These are phyloP conservation scores for Tausonia pullulans DNA, from an alignment of 1,284 basidiomycete genomes.

Conservation along the genomic window DNA sequence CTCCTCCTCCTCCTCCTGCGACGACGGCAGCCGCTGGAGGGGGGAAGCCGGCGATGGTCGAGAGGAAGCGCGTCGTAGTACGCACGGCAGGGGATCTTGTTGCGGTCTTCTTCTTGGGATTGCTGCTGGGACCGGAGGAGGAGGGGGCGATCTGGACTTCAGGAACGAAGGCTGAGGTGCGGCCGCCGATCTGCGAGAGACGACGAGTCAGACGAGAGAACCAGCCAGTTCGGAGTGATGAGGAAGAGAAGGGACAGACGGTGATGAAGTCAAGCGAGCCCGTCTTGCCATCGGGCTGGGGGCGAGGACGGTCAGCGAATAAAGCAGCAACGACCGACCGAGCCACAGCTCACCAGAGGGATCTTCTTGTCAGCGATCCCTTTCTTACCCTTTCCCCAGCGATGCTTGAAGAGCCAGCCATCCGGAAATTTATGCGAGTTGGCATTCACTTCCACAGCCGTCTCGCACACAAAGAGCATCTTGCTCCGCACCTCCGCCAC, in stretches of 20 bases:
- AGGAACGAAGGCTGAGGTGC: slow-evolving; percentile 56
- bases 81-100: too few species aligned
- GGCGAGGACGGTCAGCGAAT: background rate
- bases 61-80: too few species aligned
- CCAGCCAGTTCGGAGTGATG: background rate
- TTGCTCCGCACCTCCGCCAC: slow-evolving; percentile 47
- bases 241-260: slow-evolving; percentile 31
- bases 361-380: slow-evolving; percentile 16
- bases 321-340: background rate
- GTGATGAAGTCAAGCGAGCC: slow-evolving; percentile 67
- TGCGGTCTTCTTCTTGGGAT: too few species aligned
- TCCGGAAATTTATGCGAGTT: slow-evolving; percentile 59
- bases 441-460: slow-evolving; percentile 60
- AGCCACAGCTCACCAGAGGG: slow-evolving; percentile 9
- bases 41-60: too few species aligned
- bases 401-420: slow-evolving; percentile 34
- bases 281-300: slow-evolving; percentile 53
- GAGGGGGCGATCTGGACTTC: background rate
- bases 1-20: background rate
- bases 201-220: background rate
- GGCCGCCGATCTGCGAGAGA: slow-evolving; percentile 41
- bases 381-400: slow-evolving; percentile 60
- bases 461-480: slow-evolving; percentile 48
- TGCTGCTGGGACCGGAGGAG: background rate
- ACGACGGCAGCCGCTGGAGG: background rate